These are phyloP conservation scores for Podospora australis DNA, from an alignment of 495 filamentous ascomycete genomes.

Conservation along the genomic window DNA sequence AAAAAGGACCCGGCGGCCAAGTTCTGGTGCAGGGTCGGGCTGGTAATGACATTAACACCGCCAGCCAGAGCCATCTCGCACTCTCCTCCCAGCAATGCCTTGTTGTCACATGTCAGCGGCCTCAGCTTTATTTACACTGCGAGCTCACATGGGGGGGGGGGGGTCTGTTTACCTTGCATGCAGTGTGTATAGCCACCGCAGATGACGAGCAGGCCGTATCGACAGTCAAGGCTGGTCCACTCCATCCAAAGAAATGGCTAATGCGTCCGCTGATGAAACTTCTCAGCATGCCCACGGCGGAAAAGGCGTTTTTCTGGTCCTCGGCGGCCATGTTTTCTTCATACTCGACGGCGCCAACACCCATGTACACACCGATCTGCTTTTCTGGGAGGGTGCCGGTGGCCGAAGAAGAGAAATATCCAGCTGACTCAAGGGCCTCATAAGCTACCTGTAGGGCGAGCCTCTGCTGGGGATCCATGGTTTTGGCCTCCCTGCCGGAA, in stretches of 20 bases:
- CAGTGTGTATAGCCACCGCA: slow-evolving; percentile 46
- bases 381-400: not conserved
- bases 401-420: slow-evolving; percentile 27
- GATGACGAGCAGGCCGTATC: slow-evolving; percentile 52
- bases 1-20: slow-evolving; percentile 36
- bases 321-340: slow-evolving; percentile 29
- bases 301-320: slow-evolving; percentile 36
- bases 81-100: slow-evolving; percentile 37
- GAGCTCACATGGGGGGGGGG: no score
- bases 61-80: slow-evolving; percentile 18
- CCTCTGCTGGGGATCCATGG: slow-evolving; percentile 65
- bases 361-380: slow-evolving; percentile 19
- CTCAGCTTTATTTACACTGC: no score
- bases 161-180: slow-evolving; percentile 21
- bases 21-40: slow-evolving; percentile 42
- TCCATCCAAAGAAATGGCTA: slow-evolving; percentile 43
- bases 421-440: slow-evolving; percentile 67
- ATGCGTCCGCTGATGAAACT: slow-evolving; percentile 42
- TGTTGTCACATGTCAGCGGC: slow-evolving; percentile 6
- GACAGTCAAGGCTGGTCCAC: slow-evolving; percentile 32
- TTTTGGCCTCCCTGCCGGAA: slow-evolving; percentile 50
- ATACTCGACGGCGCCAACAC: slow-evolving; percentile 31
- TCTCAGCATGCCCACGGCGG: slow-evolving; percentile 12
- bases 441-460: slow-evolving; percentile 69
- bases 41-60: slow-evolving; percentile 34